Conservation (phyloP, 2,329 filamentous ascomycete genomes). For the Thelonectria discophora region DNA sequence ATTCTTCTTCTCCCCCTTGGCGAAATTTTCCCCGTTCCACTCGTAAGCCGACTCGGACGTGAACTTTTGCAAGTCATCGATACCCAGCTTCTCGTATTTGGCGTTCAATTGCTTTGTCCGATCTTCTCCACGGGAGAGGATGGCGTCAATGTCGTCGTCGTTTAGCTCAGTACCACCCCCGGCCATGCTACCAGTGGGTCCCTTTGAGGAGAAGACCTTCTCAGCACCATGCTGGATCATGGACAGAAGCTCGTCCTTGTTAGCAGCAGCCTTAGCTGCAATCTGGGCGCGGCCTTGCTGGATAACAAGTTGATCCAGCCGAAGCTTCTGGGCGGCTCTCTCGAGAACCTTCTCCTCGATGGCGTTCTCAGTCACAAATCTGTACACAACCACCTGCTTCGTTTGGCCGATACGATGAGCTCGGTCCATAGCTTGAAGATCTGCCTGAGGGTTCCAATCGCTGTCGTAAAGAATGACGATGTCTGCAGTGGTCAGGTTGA, state of each 20-base stretch:
- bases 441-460: conserved; percentile 98
- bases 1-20: conserved; percentile 83
- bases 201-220: conserved; percentile 84
- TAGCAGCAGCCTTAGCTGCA: conserved; percentile 88
- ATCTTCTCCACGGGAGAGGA: conserved; percentile 85
- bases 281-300: conserved; percentile 95
- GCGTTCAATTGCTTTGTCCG: conserved; percentile 90
- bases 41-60: conserved; percentile 97
- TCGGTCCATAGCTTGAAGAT: conserved; percentile 98
- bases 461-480: conserved; percentile 97
- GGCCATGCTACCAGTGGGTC: conserved; percentile 67
- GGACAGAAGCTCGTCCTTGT: conserved; percentile 92
- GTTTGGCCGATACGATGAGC: conserved; percentile 98
- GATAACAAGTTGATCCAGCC: conserved; percentile 95
- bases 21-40: conserved; percentile 98
- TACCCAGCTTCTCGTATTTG: conserved; percentile 95
- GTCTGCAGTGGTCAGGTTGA: conserved; percentile 94
- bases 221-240: conserved; percentile 99
- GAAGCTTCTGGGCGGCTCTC: conserved; percentile 94
- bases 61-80: conserved; percentile 98
- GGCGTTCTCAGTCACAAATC: conserved; percentile 96
- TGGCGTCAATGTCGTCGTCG: conserved; percentile 90
- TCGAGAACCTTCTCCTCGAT: conserved; percentile 99
- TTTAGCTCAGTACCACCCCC: conserved; percentile 71
- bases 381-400: conserved; percentile 96